Conservation (phyloP, 305 asterid genomes). For the Vinca major region DNA sequence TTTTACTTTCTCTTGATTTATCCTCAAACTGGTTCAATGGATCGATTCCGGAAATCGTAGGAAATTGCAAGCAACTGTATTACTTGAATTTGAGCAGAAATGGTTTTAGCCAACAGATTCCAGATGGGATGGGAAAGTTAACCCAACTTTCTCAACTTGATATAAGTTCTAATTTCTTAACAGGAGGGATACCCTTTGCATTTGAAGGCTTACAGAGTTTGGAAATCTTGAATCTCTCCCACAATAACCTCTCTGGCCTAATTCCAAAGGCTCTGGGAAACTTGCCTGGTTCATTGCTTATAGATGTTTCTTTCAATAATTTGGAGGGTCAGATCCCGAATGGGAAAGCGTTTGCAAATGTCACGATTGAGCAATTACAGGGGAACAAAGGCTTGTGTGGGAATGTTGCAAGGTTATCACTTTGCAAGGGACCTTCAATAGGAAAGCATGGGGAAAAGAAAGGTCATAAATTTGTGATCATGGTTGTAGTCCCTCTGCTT, state of each 20-base stretch:
- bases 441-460: not conserved
- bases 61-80: slow-evolving; percentile 8
- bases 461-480: slow-evolving; percentile 5
- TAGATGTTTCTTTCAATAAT: slow-evolving; percentile 13
- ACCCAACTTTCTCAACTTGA: not conserved
- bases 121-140: not conserved
- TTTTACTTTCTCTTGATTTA: slow-evolving; percentile 1
- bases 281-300: not conserved
- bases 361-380: slow-evolving; percentile 3
- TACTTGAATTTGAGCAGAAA: slow-evolving; percentile 28
- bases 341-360: slow-evolving; percentile 5
- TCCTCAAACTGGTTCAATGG: slow-evolving; percentile 11
- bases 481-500: slow-evolving; percentile 15
- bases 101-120: slow-evolving; percentile 4
- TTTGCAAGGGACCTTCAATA: not conserved
- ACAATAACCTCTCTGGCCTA: slow-evolving; percentile 9
- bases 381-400: slow-evolving; percentile 22
- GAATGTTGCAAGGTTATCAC: not conserved
- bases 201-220: fast-evolving
- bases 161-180: slow-evolving; percentile 10
- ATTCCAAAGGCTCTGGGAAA: slow-evolving; percentile 5
- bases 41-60: not conserved
- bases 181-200: not conserved
- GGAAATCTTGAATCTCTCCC: not conserved
- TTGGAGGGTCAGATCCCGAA: slow-evolving; percentile 14